Percentiles rank a stretch among this genome's conserved stretches.
Conservation (phyloP, 1,139 yeast genomes). For the Lodderomyces parapsilosis region DNA sequence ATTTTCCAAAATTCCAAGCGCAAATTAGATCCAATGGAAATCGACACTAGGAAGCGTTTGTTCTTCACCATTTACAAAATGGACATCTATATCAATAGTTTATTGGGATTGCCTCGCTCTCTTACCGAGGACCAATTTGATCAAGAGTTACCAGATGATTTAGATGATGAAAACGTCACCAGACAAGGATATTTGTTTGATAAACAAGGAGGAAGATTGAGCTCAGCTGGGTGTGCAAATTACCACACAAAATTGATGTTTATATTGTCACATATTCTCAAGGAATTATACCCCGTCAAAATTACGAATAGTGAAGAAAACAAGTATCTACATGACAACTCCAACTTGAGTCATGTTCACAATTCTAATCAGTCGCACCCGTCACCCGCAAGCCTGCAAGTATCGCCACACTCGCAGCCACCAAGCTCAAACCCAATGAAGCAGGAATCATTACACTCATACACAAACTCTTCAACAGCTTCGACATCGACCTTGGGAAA, state of each 20-base stretch:
- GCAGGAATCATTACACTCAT: background rate
- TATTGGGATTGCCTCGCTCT: conserved; percentile 83
- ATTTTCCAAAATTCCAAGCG: conserved; percentile 48
- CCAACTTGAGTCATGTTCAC: background rate
- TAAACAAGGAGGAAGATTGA: conserved; percentile 45
- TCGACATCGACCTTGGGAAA: conserved; percentile 3
- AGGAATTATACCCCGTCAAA: conserved; percentile 44
- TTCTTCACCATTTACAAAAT: conserved; percentile 89
- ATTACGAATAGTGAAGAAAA: conserved; percentile 14
- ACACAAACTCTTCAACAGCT: conserved; percentile 4
- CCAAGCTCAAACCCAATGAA: background rate
- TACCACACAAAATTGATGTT: conserved; percentile 74
- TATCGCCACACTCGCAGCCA: background rate
- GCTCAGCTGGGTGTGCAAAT: conserved; percentile 82
- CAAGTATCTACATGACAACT: conserved; percentile 4
- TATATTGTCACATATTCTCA: conserved; percentile 43
- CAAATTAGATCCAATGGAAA: conserved; percentile 73
- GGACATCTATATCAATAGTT: conserved; percentile 88
- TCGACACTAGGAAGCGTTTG: conserved; percentile 80
- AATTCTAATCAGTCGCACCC: background rate
- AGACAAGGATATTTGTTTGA: conserved; percentile 49
- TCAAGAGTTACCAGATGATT: conserved; percentile 80
- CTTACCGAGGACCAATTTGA: conserved; percentile 79
- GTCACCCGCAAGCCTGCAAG: conserved; percentile 1
- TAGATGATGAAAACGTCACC: conserved; percentile 86